Conservation (phyloP, 1,284 basidiomycete genomes). For the Malassezia caprae region DNA sequence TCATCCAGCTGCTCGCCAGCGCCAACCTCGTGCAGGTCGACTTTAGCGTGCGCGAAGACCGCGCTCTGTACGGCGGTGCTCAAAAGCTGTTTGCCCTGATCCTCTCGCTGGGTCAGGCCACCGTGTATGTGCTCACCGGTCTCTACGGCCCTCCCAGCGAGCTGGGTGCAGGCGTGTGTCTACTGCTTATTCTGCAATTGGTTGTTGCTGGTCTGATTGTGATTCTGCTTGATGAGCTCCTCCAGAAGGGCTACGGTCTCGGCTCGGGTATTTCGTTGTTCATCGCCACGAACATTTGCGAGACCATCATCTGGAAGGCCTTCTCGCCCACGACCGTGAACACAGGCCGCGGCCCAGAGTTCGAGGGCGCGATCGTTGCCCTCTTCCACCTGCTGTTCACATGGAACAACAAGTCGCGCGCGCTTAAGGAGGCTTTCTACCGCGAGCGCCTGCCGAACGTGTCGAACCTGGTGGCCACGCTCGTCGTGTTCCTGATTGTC, state of each 20-base stretch:
- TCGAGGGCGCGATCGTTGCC: constrained; percentile 89
- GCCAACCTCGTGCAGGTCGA: constrained; percentile 96
- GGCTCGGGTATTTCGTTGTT: constrained; percentile 97
- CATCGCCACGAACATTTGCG: constrained; percentile 99
- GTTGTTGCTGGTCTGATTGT: constrained; percentile 89
- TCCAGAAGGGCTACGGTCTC: constrained; percentile 97
- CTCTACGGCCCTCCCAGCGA: constrained; percentile 89
- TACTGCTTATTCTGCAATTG: constrained; percentile 86
- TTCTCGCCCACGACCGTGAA: constrained; percentile 97
- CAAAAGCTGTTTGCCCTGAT: constrained; percentile 98
- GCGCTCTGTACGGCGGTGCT: constrained; percentile 86
- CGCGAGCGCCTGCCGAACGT: constrained; percentile 90
- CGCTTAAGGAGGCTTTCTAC: constrained; percentile 96
- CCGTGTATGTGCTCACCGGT: constrained; percentile 92
- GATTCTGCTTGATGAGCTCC: constrained; percentile 92
- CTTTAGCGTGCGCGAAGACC: constrained; percentile 91
- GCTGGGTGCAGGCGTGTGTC: constrained; percentile 90
- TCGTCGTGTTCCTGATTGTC: constrained; percentile 81
- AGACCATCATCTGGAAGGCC: constrained; percentile 98
- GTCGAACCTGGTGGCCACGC: constrained; percentile 91
- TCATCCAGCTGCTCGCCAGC: constrained; percentile 96
- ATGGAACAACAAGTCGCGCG: constrained; percentile 95
- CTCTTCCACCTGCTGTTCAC: constrained; percentile 97
- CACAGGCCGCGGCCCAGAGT: constrained; percentile 94
- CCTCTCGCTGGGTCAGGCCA: constrained; percentile 90